Evolutionary conservation across 176 grass and related monocot species (phyloP).

Genomic region (Triticum urartu): DNA sequence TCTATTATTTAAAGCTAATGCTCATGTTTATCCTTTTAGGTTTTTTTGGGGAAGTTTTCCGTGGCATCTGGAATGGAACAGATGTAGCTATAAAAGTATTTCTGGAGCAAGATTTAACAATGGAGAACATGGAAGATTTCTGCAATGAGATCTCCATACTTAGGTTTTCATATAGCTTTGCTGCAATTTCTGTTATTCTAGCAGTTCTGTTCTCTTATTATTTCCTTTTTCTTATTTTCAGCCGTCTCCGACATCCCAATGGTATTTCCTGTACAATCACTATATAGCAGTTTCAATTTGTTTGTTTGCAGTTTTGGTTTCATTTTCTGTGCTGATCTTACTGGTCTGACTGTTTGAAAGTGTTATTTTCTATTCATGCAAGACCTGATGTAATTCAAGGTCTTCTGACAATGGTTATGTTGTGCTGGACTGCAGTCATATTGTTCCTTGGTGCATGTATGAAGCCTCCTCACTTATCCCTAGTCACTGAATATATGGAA

Average conservation of each 20-base stretch:
- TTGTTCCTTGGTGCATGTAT: conserved; percentile 98
- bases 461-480: conserved; percentile 91
- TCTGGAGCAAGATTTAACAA: conserved; percentile 97
- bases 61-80: conserved; percentile 96
- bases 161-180: conserved; percentile 52
- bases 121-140: conserved; percentile 99
- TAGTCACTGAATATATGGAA: conserved; percentile 98
- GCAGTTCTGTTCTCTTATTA: conserved; percentile 29
- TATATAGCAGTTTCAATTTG: conserved; percentile 21
- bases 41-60: conserved; percentile 96
- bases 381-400: neutral
- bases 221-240: conserved; percentile 47
- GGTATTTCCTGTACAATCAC: conserved; percentile 50
- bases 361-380: conserved; percentile 23
- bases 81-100: conserved; percentile 99
- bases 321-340: conserved; percentile 2
- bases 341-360: neutral
- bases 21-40: conserved; percentile 49
- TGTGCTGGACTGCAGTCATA: conserved; percentile 68
- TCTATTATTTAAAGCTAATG: conserved; percentile 3
- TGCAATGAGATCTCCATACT: conserved; percentile 99
- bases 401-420: conserved; percentile 31
- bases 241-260: conserved; percentile 98
- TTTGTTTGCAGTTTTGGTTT: conserved; percentile 18
- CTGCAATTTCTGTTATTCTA: conserved; percentile 12